Evolutionary conservation across 768 basidiomycete genomes (phyloP).

Genomic region (Pisolithus microcarpus): DNA sequence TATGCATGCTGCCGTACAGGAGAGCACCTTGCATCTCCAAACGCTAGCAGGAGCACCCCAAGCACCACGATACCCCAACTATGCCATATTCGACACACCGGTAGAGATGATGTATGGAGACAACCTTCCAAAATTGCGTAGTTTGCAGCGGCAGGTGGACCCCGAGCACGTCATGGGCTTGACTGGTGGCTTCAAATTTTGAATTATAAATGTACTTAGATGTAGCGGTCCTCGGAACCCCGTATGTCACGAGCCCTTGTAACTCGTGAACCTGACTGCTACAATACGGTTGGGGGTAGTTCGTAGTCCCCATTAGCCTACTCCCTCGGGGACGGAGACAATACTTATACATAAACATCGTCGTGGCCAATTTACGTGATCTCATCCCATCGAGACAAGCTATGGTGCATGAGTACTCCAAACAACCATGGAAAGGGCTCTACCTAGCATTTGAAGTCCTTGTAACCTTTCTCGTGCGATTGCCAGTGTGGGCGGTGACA

Average conservation of each 20-base stretch:
- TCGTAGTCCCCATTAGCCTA: too few species aligned
- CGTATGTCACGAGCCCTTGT: too few species aligned
- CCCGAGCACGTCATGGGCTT: slow-evolving; percentile 53
- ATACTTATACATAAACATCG: too few species aligned
- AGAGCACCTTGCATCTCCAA: slow-evolving; percentile 30
- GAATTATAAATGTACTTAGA: slow-evolving; percentile 1
- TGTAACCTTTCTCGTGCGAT: slow-evolving; percentile 33
- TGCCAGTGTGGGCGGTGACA: slow-evolving; percentile 43
- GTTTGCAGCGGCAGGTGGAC: slow-evolving; percentile 40
- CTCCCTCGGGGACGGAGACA: too few species aligned
- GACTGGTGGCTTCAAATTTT: slow-evolving; percentile 54
- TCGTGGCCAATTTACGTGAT: too few species aligned
- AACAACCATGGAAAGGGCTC: slow-evolving; percentile 43
- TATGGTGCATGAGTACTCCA: not conserved
- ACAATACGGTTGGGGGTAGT: too few species aligned
- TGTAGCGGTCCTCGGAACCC: too few species aligned
- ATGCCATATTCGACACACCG: slow-evolving; percentile 45
- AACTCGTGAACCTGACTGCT: too few species aligned
- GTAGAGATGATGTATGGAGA: slow-evolving; percentile 19
- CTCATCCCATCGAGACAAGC: too few species aligned
- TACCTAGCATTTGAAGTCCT: slow-evolving; percentile 40
- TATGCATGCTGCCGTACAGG: slow-evolving; percentile 32
- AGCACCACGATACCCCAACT: slow-evolving; percentile 46
- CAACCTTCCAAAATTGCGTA: slow-evolving; percentile 29
- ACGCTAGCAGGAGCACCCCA: slow-evolving; percentile 19